Percentiles rank a stretch among this genome's conserved stretches.
Evolutionary conservation across 176 grass and related monocot species (phyloP).

Genomic region (Tuctoria greenei): DNA sequence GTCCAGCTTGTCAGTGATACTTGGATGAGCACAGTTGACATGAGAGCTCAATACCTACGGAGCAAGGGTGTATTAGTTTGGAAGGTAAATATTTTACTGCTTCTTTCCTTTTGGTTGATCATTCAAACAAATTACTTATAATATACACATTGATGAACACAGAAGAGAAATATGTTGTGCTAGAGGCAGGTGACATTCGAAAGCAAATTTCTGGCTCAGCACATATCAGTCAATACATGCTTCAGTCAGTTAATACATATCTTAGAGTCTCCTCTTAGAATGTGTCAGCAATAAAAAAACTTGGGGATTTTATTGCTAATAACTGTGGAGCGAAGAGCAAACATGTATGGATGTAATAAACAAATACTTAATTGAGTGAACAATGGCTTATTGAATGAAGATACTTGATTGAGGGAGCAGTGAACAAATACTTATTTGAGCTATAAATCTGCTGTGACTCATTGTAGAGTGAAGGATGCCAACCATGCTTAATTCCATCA

Average conservation of each 20-base stretch:
- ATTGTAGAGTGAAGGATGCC: background rate
- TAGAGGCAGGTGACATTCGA: slow-evolving; percentile 3
- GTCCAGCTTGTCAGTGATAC: slow-evolving; percentile 89
- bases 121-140: background rate
- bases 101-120: slow-evolving; percentile 7
- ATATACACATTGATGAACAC: background rate
- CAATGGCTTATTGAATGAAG: background rate
- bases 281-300: background rate
- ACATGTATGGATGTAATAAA: background rate
- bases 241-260: slow-evolving; percentile 4
- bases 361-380: background rate
- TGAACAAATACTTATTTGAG: background rate
- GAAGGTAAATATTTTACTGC: slow-evolving; percentile 64
- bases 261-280: background rate
- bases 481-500: background rate
- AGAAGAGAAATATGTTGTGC: background rate
- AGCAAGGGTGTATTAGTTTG: slow-evolving; percentile 96
- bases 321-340: background rate
- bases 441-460: background rate
- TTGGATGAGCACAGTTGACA: slow-evolving; percentile 97
- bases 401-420: too few relatives aligned
- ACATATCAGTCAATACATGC: background rate
- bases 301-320: background rate
- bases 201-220: background rate
- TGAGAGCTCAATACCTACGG: slow-evolving; percentile 93